phyloP scores from a whole-genome alignment of 2,329 filamentous ascomycete species.

The Gliomastix tumulicola region DNA sequence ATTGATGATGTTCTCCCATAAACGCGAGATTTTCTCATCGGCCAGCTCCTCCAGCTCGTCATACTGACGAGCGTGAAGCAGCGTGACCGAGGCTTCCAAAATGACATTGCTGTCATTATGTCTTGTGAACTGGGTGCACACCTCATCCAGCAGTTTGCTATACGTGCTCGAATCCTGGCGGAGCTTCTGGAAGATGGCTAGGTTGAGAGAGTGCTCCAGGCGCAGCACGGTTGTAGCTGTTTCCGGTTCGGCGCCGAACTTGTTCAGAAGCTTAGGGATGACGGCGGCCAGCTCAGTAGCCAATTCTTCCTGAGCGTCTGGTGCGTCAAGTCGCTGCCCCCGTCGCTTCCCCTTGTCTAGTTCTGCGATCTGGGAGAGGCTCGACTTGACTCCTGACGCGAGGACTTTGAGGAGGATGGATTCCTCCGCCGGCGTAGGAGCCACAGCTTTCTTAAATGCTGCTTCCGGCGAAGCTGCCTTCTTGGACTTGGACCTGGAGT shows the following conservation, averaged over 20 bases:
- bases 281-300: constrained; percentile 69
- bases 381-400: constrained; percentile 71
- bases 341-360: constrained; percentile 53
- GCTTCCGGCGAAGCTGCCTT: constrained; percentile 48
- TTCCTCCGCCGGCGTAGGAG: constrained; percentile 71
- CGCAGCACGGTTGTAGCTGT: constrained; percentile 81
- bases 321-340: constrained; percentile 53
- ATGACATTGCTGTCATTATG: constrained; percentile 84
- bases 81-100: constrained; percentile 72
- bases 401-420: constrained; percentile 81
- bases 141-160: constrained; percentile 76
- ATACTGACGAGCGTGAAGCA: constrained; percentile 78
- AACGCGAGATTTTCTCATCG: constrained; percentile 67
- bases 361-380: constrained; percentile 60
- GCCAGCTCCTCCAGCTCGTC: constrained; percentile 85
- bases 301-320: constrained; percentile 69
- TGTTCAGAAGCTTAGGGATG: constrained; percentile 82
- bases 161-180: constrained; percentile 81
- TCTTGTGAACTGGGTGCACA: constrained; percentile 89
- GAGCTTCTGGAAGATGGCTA: constrained; percentile 82
- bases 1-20: constrained; percentile 82
- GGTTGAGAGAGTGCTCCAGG: constrained; percentile 77
- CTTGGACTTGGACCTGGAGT: constrained; percentile 41
- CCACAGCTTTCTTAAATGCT: constrained; percentile 64
- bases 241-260: constrained; percentile 83